Evolutionary conservation across 177 flowering plant genomes (phyloP).

Genomic region (Vitis hybrid): DNA sequence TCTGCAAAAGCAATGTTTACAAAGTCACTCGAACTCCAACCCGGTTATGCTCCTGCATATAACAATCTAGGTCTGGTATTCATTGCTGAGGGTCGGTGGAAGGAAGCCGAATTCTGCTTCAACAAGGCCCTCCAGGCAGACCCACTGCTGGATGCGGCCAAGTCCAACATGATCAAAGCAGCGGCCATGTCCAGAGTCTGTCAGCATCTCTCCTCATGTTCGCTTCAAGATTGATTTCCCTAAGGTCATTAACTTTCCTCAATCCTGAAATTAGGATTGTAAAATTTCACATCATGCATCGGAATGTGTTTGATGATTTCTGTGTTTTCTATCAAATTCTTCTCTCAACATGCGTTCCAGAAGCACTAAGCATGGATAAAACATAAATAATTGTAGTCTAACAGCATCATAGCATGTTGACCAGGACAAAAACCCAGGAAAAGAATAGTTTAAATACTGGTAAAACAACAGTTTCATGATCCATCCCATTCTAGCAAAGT

Average conservation of each 20-base stretch:
- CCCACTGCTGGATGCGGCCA: conserved; percentile 81
- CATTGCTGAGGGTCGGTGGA: conserved; percentile 80
- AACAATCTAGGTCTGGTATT: conserved; percentile 93
- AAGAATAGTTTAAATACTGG: too few relatives aligned
- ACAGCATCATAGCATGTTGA: too few relatives aligned
- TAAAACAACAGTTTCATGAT: too few relatives aligned
- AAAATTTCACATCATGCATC: neutral
- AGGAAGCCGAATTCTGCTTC: conserved; percentile 80
- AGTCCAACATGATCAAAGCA: conserved; percentile 77
- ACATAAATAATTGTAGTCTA: too few relatives aligned
- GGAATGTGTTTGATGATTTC: too few relatives aligned
- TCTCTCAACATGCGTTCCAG: too few relatives aligned
- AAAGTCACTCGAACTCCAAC: conserved; percentile 72
- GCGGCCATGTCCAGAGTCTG: conserved; percentile 41
- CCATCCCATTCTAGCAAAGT: too few relatives aligned
- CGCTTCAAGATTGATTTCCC: conserved; percentile 14
- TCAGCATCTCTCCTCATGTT: conserved; percentile 22
- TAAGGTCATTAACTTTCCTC: neutral
- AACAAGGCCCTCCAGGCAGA: conserved; percentile 68
- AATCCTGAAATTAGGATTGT: neutral
- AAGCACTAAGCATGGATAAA: too few relatives aligned
- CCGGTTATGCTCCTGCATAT: conserved; percentile 92
- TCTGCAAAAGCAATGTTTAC: conserved; percentile 79
- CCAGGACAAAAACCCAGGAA: too few relatives aligned
- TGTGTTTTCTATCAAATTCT: too few relatives aligned